Evolutionary conservation across 169 alveolate species (phyloP).

Genomic region (Eimeria nieschulzi): DNA sequence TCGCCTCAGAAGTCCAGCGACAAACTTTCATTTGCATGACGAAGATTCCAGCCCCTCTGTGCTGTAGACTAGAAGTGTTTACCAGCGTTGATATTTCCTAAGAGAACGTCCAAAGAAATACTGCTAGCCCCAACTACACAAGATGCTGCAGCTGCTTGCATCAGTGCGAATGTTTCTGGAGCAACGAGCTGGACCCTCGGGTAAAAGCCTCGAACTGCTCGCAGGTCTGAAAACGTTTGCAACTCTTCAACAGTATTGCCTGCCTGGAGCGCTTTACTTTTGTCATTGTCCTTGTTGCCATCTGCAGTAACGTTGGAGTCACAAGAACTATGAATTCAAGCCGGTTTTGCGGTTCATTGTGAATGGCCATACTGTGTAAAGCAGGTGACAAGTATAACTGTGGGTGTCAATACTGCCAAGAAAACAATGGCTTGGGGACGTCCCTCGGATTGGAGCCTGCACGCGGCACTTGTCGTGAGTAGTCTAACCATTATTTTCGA

Average conservation of each 20-base stretch:
- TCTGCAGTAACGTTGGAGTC: neutral
- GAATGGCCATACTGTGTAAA: too few relatives aligned
- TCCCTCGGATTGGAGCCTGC: too few relatives aligned
- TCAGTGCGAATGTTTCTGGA: conserved; percentile 50
- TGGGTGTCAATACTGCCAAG: too few relatives aligned
- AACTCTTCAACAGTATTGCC: conserved; percentile 23
- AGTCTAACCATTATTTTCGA: conserved; percentile 40
- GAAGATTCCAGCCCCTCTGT: too few relatives aligned
- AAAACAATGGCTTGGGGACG: too few relatives aligned
- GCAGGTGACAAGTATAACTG: too few relatives aligned
- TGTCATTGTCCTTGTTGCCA: neutral
- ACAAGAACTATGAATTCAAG: too few relatives aligned
- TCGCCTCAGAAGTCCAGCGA: too few relatives aligned
- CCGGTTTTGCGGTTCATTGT: too few relatives aligned
- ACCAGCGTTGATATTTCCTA: conserved; percentile 63
- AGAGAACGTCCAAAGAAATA: conserved; percentile 39
- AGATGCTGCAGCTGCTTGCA: conserved; percentile 61
- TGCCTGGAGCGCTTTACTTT: neutral
- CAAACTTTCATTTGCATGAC: too few relatives aligned
- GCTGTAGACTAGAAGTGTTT: neutral
- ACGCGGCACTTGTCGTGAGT: too few relatives aligned
- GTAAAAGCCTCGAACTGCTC: conserved; percentile 67
- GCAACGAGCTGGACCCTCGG: conserved; percentile 63
- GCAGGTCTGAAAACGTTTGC: conserved; percentile 59
- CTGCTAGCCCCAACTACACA: conserved; percentile 57